A percentile compares a stretch with the other conserved stretches of the same genome.
These are phyloP conservation scores for Starmerella asiatica DNA, from an alignment of 805 yeast species.

Conservation along the genomic window DNA sequence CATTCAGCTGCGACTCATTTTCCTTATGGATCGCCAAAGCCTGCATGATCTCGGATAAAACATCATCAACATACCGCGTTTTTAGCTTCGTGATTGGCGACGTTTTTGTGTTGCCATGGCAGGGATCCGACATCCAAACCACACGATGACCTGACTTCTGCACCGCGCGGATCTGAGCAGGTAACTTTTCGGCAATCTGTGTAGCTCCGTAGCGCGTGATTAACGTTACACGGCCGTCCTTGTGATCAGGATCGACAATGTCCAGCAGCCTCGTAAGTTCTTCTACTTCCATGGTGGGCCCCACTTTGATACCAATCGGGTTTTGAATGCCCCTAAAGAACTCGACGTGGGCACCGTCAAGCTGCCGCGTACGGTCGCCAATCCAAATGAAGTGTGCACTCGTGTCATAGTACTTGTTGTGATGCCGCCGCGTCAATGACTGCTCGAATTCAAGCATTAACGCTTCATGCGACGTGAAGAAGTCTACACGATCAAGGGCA, in stretches of 20 bases:
- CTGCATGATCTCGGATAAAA: constrained; percentile 28
- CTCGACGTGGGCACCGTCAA: constrained; percentile 36
- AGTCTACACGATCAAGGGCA: constrained; percentile 27
- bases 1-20: constrained; percentile 27
- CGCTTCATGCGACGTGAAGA: constrained; percentile 33
- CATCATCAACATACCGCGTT: constrained; percentile 33
- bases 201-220: constrained; percentile 33
- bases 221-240: constrained; percentile 31
- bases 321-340: constrained; percentile 32
- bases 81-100: constrained; percentile 30
- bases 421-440: constrained; percentile 27
- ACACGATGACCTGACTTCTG: constrained; percentile 29
- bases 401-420: constrained; percentile 29
- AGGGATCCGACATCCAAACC: constrained; percentile 35
- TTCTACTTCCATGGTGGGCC: constrained; percentile 30
- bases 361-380: constrained; percentile 34
- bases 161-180: constrained; percentile 31
- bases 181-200: constrained; percentile 28
- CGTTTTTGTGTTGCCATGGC: constrained; percentile 34
- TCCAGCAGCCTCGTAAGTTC: constrained; percentile 30
- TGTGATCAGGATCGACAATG: constrained; percentile 30
- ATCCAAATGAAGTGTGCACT: constrained; percentile 35
- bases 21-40: constrained; percentile 29
- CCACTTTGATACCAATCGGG: constrained; percentile 34
- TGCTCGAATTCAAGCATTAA: constrained; percentile 33